phyloP scores from a whole-genome alignment of 2,329 filamentous ascomycete genomes.

The Knoxdaviesia proteae region DNA sequence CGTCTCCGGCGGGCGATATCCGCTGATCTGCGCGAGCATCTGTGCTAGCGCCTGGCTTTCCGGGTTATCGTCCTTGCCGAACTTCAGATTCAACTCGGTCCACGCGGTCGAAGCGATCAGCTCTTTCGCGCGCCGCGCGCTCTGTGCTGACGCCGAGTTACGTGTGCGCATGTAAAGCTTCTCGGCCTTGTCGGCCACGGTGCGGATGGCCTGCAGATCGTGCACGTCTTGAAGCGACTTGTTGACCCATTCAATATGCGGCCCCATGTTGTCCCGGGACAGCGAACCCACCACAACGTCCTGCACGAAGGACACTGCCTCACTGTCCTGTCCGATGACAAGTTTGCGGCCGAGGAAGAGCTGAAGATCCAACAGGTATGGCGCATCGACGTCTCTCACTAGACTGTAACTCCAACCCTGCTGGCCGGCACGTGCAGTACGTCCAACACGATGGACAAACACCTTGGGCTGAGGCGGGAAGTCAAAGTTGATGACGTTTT shows the following conservation, averaged over 20 bases:
- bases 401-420: constrained; percentile 92
- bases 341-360: constrained; percentile 78
- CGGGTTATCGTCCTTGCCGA: constrained; percentile 45
- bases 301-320: constrained; percentile 49
- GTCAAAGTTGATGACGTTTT: constrained; percentile 97
- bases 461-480: constrained; percentile 94
- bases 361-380: constrained; percentile 84
- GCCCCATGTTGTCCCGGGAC: constrained; percentile 51
- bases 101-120: constrained; percentile 50
- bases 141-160: constrained; percentile 76
- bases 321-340: constrained; percentile 47
- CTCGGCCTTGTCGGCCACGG: constrained; percentile 71
- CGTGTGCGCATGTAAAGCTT: constrained; percentile 80
- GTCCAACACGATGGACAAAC: constrained; percentile 86
- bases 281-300: constrained; percentile 70
- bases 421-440: constrained; percentile 83
- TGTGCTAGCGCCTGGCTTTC: constrained; percentile 54
- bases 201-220: constrained; percentile 50
- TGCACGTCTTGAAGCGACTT: constrained; percentile 56
- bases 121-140: constrained; percentile 69
- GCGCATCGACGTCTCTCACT: constrained; percentile 67
- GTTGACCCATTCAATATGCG: constrained; percentile 61
- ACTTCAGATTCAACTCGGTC: constrained; percentile 60
- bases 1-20: constrained; percentile 76
- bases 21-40: constrained; percentile 76